Conservation (phyloP, 768 basidiomycete species). For the Ramaria rubella region DNA sequence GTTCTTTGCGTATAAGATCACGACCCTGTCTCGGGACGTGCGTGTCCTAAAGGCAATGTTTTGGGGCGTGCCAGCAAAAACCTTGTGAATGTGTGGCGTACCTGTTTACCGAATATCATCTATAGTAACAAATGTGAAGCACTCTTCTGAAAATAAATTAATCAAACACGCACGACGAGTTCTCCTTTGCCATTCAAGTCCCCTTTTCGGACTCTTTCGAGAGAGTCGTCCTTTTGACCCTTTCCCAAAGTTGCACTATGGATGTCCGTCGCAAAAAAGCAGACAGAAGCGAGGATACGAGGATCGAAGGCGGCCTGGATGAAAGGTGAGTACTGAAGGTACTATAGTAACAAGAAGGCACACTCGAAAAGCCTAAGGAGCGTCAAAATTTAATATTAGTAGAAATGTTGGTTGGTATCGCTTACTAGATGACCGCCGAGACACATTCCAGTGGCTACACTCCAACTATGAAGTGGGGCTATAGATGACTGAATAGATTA, state of each 20-base stretch:
- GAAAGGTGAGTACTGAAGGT: not conserved
- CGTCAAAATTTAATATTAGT: conserved; percentile 15
- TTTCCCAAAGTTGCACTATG: conserved; percentile 83
- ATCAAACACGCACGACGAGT: conserved; percentile 54
- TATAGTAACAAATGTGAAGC: conserved; percentile 24
- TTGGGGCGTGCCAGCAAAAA: not conserved
- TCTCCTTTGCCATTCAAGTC: conserved; percentile 77
- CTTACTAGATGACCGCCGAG: conserved; percentile 81
- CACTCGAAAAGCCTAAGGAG: conserved; percentile 47
- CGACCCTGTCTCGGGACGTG: conserved; percentile 86
- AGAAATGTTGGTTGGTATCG: conserved; percentile 17
- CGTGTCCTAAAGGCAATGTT: conserved; percentile 54
- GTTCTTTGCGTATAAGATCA: conserved; percentile 71
- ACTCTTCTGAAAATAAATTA: not conserved
- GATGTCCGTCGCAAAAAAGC: conserved; percentile 94
- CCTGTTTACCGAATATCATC: conserved; percentile 97
- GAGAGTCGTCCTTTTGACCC: conserved; percentile 77
- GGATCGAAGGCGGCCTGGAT: conserved; percentile 79
- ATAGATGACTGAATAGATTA: conserved; percentile 7
- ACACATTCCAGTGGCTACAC: conserved; percentile 81
- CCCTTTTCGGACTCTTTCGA: conserved; percentile 64
- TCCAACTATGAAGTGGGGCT: conserved; percentile 2
- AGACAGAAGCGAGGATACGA: conserved; percentile 76
- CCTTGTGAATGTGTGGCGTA: conserved; percentile 21
- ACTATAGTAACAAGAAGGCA: conserved; percentile 9